Base-by-base conservation (phyloP, 1,284 basidiomycete genomes). In the Apiotrichum brassicae region DNA sequence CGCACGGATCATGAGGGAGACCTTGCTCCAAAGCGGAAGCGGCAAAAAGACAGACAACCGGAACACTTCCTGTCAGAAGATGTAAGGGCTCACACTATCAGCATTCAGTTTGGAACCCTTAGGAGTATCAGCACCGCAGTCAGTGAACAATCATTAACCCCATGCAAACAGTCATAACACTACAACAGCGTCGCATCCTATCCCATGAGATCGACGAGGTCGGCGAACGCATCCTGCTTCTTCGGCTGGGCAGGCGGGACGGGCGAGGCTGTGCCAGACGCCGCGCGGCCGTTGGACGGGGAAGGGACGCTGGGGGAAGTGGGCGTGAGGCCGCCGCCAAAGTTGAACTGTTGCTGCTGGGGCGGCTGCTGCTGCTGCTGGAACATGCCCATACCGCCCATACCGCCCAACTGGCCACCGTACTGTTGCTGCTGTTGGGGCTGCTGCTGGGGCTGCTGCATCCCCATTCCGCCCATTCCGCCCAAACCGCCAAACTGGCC, bases 201-300 rank as follows among this genome's bases (percentile, higher is more conserved):
- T 32, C 56, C 53, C 67, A 71, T 68, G 32, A 71, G 57, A 55
- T 71, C 64, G 32, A 71, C 71, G 25, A 74, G 57, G 57, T 73
- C 72, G 16, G 71, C 72, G 60, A 74, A 74, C 20, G 71, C 71
- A 49, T 74, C 72, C 48, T 68, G 67, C 61, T 71, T 68, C 58
- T 60, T 54, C 28, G 33, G 50, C 42, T 57, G 58, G 42, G 54
- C 55, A 16, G 60, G 43, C 33, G 48, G 34, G 46, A 57, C n/a
- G 32, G 33, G 19, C 8, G 41, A 20, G 28, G 25, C 30, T n/a
- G 41, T 28, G 32, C 37, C 20, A 46, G 25, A 6, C 35, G 25
- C 41, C 41, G 22, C 13, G 41, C 24, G 48, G 20, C 52, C 43
- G 37, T 46, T 43, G 32, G 35, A 32, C 13, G 18, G 23, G 11